Percentiles rank a stretch among this genome's conserved stretches.
Conservation (phyloP, 208 protist species). For the Leishmania amazonensis region DNA sequence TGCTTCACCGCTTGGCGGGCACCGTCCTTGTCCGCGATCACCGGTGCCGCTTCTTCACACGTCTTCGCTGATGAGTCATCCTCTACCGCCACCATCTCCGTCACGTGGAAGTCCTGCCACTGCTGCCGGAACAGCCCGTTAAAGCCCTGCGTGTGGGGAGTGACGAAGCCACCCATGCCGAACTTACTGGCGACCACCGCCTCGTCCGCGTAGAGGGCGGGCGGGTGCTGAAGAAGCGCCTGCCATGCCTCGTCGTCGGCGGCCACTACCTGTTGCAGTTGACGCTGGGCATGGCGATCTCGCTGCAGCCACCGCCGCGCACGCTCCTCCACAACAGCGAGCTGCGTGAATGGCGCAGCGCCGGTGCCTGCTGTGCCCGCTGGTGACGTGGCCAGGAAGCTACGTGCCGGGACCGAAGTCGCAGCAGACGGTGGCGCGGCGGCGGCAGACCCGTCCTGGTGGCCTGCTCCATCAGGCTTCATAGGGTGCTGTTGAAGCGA, state of each 20-base stretch:
- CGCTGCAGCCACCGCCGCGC: conserved; percentile 13
- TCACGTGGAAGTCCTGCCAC: conserved; percentile 82
- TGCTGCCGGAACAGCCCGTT: conserved; percentile 70
- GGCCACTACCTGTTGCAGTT: conserved; percentile 10
- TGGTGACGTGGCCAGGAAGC: not conserved
- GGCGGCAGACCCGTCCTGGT: not conserved
- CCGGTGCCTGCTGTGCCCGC: not conserved
- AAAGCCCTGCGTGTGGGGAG: conserved; percentile 43
- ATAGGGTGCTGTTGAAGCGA: not conserved
- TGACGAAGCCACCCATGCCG: conserved; percentile 73
- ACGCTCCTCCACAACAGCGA: conserved; percentile 34
- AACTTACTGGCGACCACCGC: conserved; percentile 58
- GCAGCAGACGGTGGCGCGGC: not conserved
- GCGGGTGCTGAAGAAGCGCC: conserved; percentile 38
- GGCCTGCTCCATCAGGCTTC: not conserved
- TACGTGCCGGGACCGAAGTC: not conserved
- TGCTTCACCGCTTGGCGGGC: conserved; percentile 49
- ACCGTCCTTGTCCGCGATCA: not conserved
- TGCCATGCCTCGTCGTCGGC: conserved; percentile 15
- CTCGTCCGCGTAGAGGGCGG: conserved; percentile 56
- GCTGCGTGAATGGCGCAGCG: conserved; percentile 21
- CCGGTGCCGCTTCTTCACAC: not conserved
- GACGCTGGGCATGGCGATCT: conserved; percentile 6
- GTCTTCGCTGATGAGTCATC: not conserved
- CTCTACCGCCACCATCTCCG: conserved; percentile 49